Percentiles rank a stretch among this genome's conserved stretches.
Conservation (phyloP, 805 yeast genomes). For the Metschnikowia continentalis region DNA sequence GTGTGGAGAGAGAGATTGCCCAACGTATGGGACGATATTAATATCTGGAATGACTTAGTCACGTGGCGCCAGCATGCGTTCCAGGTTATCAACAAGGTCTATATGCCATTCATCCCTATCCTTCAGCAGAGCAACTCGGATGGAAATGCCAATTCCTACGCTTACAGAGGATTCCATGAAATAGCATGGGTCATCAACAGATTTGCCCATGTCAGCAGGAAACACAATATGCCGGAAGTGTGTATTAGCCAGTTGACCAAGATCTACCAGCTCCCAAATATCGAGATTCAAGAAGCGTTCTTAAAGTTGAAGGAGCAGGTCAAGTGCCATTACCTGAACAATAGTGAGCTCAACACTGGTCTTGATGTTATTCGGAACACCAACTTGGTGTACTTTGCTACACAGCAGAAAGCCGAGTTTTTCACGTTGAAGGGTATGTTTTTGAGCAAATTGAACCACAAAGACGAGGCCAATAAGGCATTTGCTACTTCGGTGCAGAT, state of each 20-base stretch:
- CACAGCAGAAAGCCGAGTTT: constrained; percentile 97
- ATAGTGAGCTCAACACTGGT: constrained; percentile 88
- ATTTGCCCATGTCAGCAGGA: constrained; percentile 97
- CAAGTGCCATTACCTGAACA: constrained; percentile 92
- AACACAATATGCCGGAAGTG: constrained; percentile 95
- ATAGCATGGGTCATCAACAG: constrained; percentile 98
- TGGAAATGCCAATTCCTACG: constrained; percentile 81
- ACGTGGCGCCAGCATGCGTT: constrained; percentile 99
- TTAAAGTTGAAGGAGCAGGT: constrained; percentile 95
- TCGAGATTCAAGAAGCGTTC: constrained; percentile 97
- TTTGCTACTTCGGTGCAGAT: constrained; percentile 97
- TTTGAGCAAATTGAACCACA: constrained; percentile 80
- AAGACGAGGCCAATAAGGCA: constrained; percentile 95
- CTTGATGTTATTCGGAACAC: constrained; percentile 96
- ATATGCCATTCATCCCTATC: constrained; percentile 86
- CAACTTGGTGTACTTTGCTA: constrained; percentile 90
- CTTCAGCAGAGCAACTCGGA: constrained; percentile 65
- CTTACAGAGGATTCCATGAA: constrained; percentile 96
- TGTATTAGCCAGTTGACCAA: constrained; percentile 89
- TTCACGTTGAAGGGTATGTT: constrained; percentile 98
- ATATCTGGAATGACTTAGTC: constrained; percentile 94
- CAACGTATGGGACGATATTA: constrained; percentile 95
- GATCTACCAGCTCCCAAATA: constrained; percentile 92
- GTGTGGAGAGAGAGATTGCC: constrained; percentile 99
- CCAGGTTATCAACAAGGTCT: constrained; percentile 90